Conservation (phyloP, 2,329 filamentous ascomycete genomes). For the Diplodia seriata region DNA sequence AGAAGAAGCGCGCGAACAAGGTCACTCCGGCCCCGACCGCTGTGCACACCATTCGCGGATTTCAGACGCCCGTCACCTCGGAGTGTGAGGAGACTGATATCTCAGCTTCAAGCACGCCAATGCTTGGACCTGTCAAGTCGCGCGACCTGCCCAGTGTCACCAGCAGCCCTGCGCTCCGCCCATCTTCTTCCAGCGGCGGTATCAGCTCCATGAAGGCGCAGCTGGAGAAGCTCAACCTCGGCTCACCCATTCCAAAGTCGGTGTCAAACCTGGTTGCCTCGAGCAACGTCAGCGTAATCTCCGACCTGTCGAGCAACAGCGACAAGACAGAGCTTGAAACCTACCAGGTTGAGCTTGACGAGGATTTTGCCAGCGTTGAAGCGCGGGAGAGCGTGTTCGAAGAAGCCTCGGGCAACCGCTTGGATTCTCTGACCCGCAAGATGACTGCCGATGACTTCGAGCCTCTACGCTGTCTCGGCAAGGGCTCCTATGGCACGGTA, state of each 20-base stretch:
- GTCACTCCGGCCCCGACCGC: conserved; percentile 49
- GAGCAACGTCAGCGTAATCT: conserved; percentile 62
- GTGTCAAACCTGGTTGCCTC: conserved; percentile 44
- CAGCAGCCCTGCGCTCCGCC: conserved; percentile 58
- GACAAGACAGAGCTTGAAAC: conserved; percentile 76
- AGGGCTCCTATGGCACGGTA: conserved; percentile 95
- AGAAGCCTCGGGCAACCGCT: conserved; percentile 58
- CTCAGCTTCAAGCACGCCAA: conserved; percentile 51
- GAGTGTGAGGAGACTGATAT: conserved; percentile 64
- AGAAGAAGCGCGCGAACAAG: conserved; percentile 47
- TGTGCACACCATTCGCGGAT: conserved; percentile 54
- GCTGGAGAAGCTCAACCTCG: conserved; percentile 77
- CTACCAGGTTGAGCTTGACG: conserved; percentile 83
- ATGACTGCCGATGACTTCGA: conserved; percentile 94
- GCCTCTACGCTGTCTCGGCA: conserved; percentile 87
- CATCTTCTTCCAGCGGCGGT: conserved; percentile 65
- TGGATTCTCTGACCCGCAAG: conserved; percentile 69
- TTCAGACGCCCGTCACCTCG: conserved; percentile 59
- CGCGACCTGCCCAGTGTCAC: conserved; percentile 60
- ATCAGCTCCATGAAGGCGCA: conserved; percentile 84
- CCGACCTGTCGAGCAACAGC: conserved; percentile 62
- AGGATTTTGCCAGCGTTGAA: conserved; percentile 80
- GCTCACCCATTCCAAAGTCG: conserved; percentile 61
- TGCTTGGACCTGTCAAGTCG: conserved; percentile 47
- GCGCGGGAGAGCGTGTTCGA: conserved; percentile 42